Base-by-base conservation (phyloP, 1,284 basidiomycete genomes). In the Fomes fomentarius region DNA sequence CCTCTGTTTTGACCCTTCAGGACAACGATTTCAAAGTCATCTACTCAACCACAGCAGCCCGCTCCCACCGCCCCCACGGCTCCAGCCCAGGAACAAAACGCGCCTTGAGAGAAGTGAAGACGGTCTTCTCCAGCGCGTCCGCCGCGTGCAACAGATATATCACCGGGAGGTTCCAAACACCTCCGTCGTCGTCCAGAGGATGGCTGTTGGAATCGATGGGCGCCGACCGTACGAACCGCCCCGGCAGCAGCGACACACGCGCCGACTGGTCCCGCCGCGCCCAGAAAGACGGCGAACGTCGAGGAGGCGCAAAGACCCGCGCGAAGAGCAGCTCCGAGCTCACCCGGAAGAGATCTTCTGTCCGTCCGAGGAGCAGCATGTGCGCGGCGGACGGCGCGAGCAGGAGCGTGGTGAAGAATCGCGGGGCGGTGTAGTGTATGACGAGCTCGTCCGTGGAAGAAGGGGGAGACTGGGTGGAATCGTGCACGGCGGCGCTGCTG, bases 331-430 rank as follows among this genome's bases (percentile, higher is more conserved):
- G 26, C 26, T 53, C 59, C 19, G 56, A 58, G 51, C n/a, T 52
- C 25, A 54, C 48, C 24, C 54, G 56, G 56, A 66, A 64, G 19
- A 61, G 57, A 37, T 52, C 47, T 30, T 64, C 63, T 2, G 52
- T 25, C 34, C 48, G 49, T 9, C 56, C 57, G 22, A 65, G 34
- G 14, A 63, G 44, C 17, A 63, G 46, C 35, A 60, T 58, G 31
- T 66, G 63, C 37, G 44, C 51, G 5, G 56, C 47, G 3, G 56
- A 58, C 12, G 81, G 81, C 9, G 73, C 69, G 7, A 75, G 60
- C 37, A 87, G 70, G 21, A 87, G 66, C 22, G 80, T 71, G 1
- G 75, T 76, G 68, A 84, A 89, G 57, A 85, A 73, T 4, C 74
- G 71, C 0, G 82, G 75, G 8, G 84, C 79, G 10, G 81, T 72